phyloP scores from a whole-genome alignment of 1,139 yeast species.

The Kodamaea sp. region DNA sequence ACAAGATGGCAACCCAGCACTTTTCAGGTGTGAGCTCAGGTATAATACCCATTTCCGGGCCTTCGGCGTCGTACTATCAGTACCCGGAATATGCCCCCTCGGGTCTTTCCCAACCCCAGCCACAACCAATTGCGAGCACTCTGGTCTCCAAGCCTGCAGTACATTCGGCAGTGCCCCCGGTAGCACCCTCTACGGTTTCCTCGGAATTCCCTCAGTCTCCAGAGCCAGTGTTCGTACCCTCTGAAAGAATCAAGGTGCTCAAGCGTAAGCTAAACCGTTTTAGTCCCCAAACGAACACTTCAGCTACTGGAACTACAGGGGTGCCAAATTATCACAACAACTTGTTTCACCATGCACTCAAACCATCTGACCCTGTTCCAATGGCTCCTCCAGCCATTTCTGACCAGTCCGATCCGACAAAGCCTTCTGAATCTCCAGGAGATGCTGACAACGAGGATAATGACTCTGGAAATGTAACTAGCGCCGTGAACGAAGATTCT shows the following conservation, averaged over 20 bases:
- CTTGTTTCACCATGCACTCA: slow-evolving; percentile 23
- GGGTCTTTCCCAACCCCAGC: neutral
- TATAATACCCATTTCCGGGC: neutral
- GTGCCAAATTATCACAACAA: slow-evolving; percentile 11
- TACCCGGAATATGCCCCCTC: neutral
- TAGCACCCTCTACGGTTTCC: neutral
- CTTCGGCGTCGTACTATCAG: neutral
- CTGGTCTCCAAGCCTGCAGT: neutral
- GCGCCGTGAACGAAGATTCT: slow-evolving; percentile 8
- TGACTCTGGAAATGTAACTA: slow-evolving; percentile 2
- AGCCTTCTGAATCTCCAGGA: neutral
- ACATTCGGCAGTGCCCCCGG: no score
- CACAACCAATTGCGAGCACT: neutral
- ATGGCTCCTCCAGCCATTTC: slow-evolving; percentile 1
- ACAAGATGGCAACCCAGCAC: neutral
- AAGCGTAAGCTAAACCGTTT: slow-evolving; percentile 19
- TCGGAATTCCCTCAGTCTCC: neutral
- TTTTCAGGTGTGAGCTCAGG: no score
- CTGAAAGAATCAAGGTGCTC: slow-evolving; percentile 29
- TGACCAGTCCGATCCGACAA: neutral
- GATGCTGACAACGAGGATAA: neutral
- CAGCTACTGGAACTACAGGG: neutral
- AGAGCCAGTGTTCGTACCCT: slow-evolving; percentile 23
- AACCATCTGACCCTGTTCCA: slow-evolving; percentile 26
- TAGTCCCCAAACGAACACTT: neutral